phyloP scores from a whole-genome alignment of 345 rosid species.

The Boechera retrofracta region DNA sequence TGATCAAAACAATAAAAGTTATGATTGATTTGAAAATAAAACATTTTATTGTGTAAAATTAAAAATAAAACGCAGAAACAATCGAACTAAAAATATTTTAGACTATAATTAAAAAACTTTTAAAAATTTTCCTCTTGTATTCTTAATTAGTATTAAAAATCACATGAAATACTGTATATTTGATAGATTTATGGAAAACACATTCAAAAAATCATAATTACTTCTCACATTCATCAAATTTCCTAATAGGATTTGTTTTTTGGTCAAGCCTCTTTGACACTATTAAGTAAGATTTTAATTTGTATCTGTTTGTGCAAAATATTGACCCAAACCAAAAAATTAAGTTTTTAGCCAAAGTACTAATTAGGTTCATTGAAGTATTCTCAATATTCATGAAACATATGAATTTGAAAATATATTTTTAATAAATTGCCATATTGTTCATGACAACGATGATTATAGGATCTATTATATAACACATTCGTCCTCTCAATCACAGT shows the following conservation, averaged over 20 bases:
- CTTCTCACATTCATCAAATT: not conserved
- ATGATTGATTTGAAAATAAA: too few species aligned
- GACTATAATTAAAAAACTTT: too few species aligned
- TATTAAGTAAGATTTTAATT: not conserved
- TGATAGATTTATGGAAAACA: too few species aligned
- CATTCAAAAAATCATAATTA: not conserved
- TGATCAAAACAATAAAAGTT: too few species aligned
- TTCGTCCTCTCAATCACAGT: conserved; percentile 13
- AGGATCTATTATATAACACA: not conserved
- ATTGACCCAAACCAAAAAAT: not conserved
- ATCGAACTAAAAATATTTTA: too few species aligned
- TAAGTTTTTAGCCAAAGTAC: not conserved
- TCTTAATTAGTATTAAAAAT: too few species aligned
- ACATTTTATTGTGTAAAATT: too few species aligned
- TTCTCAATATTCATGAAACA: not conserved
- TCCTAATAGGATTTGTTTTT: not conserved
- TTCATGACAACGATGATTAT: not conserved
- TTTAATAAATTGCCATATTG: not conserved
- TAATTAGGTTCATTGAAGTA: not conserved
- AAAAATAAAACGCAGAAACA: too few species aligned
- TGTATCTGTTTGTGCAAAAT: not conserved
- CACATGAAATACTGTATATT: too few species aligned
- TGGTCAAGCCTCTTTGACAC: conserved; percentile 2
- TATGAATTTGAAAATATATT: not conserved
- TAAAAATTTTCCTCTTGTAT: too few species aligned